Base-by-base conservation (phyloP, 2,329 filamentous ascomycete species). In the Diplodia seriata region DNA sequence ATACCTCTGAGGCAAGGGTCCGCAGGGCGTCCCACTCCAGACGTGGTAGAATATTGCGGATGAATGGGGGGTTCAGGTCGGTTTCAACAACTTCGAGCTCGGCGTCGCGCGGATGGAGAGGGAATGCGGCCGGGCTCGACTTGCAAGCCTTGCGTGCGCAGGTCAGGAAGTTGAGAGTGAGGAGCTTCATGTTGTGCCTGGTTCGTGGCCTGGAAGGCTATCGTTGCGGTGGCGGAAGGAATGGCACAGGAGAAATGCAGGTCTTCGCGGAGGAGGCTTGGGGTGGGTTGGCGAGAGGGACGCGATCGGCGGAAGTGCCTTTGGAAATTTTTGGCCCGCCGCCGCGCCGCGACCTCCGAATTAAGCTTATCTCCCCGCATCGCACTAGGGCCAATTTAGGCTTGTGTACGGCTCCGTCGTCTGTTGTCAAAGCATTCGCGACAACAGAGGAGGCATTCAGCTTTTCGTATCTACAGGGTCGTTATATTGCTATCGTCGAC, bases 101-200 rank as follows among this genome's bases (percentile, higher is more conserved):
- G 64, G 92, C 94, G 75, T 98, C 93, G 75, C 90, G 90, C 67
- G 95, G 94, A 79, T 98, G 95, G 18, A 99, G 86, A 2, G 95
- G 95, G 76, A 96, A 98, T 29, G 93, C 92, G 64, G 86, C 83
- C 6, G 90, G 84, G 38, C 90, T 89, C 68, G 89, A 87, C 82
- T 96, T 97, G 90, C 95, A 99, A 68, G 91, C 85, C 85, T 97
- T 98, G 77, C 96, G 91, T 70, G 95, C 94, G 85, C 95, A 99
- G 75, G 93, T 95, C 72, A 98, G 85, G 81, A 99, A 99, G 82
- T 98, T 98, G 75, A 97, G 90, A 70, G 93, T 97, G 64, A 98
- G 88, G 70, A 98, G 85, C 81, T 98, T 98, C 95, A 99, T 99
- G 18, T 2, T 57, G 49, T 31, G 20, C 40, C 49, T 55, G 14